phyloP scores from a whole-genome alignment of 345 rosid species.

The Aethionema arabicum region DNA sequence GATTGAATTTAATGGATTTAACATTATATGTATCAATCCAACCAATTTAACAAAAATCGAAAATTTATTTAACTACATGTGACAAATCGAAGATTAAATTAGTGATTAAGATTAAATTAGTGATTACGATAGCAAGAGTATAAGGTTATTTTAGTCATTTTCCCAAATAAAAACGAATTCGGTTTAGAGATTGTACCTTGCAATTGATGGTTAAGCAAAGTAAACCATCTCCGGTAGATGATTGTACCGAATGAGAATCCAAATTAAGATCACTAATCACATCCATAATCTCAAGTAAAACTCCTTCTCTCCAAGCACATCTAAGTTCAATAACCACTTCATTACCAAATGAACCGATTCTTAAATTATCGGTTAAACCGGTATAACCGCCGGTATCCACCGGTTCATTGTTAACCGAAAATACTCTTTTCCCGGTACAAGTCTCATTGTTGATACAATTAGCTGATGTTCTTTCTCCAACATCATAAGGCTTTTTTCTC shows the following conservation, averaged over 20 bases:
- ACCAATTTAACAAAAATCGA: too few species aligned
- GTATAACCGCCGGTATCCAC: too few species aligned
- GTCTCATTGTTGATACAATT: conserved; percentile 45
- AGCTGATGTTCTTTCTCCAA: conserved; percentile 59
- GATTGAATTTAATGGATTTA: too few species aligned
- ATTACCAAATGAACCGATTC: conserved; percentile 46
- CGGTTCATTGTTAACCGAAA: conserved; percentile 32
- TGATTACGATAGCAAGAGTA: too few species aligned
- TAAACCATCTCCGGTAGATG: conserved; percentile 59
- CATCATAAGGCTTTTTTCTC: conserved; percentile 46
- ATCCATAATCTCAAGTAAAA: conserved; percentile 77
- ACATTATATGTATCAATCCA: too few species aligned
- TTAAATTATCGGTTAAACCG: conserved; percentile 38
- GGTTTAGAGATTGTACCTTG: conserved; percentile 50
- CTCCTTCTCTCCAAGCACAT: conserved; percentile 78
- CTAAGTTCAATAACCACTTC: conserved; percentile 62
- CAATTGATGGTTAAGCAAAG: conserved; percentile 61
- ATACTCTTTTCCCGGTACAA: conserved; percentile 13
- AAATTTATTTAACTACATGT: too few species aligned
- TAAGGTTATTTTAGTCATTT: background rate
- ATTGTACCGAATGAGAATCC: conserved; percentile 80
- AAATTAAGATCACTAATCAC: conserved; percentile 55
- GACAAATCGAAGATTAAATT: too few species aligned
- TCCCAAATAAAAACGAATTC: background rate
- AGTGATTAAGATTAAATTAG: too few species aligned